These are phyloP conservation scores for Neurospora sp. DNA, from an alignment of 495 filamentous ascomycete species.

Conservation along the genomic window DNA sequence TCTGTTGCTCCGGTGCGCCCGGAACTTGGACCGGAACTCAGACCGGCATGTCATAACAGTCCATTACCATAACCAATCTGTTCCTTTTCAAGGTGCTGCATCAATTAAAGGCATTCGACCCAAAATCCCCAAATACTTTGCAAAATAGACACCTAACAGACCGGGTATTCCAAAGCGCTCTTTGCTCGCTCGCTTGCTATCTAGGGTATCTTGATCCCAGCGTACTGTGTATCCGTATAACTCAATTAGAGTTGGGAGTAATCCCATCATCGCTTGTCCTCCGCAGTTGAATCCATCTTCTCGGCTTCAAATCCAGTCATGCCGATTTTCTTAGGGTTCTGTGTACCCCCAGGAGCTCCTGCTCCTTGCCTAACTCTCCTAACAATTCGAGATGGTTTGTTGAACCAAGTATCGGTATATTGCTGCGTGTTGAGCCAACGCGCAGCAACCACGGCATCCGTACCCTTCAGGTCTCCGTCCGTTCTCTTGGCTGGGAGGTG, in stretches of 20 bases:
- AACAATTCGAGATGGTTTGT: background rate
- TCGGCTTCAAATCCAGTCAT: background rate
- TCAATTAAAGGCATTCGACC: background rate
- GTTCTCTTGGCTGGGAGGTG: slow-evolving; percentile 7
- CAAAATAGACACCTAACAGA: background rate
- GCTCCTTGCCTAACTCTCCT: background rate
- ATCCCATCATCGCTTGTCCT: background rate
- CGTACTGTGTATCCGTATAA: background rate
- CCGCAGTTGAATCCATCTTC: background rate
- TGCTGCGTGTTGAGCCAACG: slow-evolving; percentile 2
- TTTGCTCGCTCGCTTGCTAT: background rate
- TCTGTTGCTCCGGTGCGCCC: background rate
- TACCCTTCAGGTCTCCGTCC: background rate
- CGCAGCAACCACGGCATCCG: slow-evolving; percentile 2
- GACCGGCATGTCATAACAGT: background rate
- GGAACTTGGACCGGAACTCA: background rate
- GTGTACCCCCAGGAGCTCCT: background rate
- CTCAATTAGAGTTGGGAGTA: background rate
- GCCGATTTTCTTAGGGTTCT: background rate
- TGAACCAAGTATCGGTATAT: background rate
- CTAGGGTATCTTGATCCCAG: background rate
- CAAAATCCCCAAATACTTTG: background rate
- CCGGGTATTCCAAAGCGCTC: background rate
- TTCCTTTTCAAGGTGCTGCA: background rate
- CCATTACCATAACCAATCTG: background rate